Conservation (phyloP, 768 basidiomycete genomes). For the Scleroderma citrinum region DNA sequence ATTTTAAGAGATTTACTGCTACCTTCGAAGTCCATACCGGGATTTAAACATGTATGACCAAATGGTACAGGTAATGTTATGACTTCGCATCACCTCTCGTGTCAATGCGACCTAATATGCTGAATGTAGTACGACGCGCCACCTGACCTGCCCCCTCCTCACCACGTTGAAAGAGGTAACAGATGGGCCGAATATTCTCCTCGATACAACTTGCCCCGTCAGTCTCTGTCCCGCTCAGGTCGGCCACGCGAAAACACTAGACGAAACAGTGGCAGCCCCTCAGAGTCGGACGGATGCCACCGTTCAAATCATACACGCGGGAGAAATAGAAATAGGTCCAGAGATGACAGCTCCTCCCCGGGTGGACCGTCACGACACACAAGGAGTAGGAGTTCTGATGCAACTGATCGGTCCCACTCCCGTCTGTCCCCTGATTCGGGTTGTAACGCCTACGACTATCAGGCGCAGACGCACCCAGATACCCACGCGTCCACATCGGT, state of each 20-base stretch:
- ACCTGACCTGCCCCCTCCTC: slow-evolving; percentile 34
- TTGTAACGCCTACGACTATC: too few relatives aligned
- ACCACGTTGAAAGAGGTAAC: slow-evolving; percentile 14
- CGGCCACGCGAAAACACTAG: background rate
- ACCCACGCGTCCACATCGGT: slow-evolving; percentile 1
- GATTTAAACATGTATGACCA: slow-evolving; percentile 80
- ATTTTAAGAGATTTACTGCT: slow-evolving; percentile 75
- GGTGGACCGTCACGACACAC: too few relatives aligned
- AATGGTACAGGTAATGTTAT: slow-evolving; percentile 61
- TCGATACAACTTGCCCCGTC: slow-evolving; percentile 15
- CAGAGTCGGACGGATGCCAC: slow-evolving; percentile 1
- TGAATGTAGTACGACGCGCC: slow-evolving; percentile 53
- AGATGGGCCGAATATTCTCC: slow-evolving; percentile 28
- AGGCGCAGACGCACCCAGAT: background rate
- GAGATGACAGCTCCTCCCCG: too few relatives aligned
- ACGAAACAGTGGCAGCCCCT: slow-evolving; percentile 1
- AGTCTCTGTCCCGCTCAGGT: slow-evolving; percentile 12
- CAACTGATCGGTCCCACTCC: too few relatives aligned
- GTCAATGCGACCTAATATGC: slow-evolving; percentile 6
- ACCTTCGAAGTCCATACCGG: slow-evolving; percentile 82
- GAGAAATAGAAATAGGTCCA: too few relatives aligned
- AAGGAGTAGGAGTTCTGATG: too few relatives aligned
- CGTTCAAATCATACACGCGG: too few relatives aligned
- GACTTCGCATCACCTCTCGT: background rate
- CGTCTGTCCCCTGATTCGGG: too few relatives aligned